Percentiles rank a stretch among this genome's conserved stretches.
Conservation (phyloP, 2,329 filamentous ascomycete genomes). For the Clonostachys chloroleuca region DNA sequence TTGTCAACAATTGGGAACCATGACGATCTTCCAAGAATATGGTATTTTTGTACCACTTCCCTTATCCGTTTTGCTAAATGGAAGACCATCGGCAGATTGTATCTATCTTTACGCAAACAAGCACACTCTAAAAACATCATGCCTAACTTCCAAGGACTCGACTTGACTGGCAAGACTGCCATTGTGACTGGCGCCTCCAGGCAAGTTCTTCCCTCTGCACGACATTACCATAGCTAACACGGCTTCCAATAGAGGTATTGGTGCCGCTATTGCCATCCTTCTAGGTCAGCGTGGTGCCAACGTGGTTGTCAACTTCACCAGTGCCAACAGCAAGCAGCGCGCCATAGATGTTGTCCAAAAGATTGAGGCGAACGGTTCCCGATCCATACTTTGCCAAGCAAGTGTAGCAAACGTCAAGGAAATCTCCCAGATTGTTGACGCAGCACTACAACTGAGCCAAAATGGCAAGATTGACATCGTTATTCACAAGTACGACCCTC, state of each 20-base stretch:
- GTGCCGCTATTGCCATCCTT: slow-evolving; percentile 8
- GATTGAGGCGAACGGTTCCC: slow-evolving; percentile 6
- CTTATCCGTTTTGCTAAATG: too few species aligned
- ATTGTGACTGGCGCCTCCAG: slow-evolving; percentile 13
- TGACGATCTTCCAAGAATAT: too few species aligned
- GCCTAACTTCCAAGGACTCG: background rate
- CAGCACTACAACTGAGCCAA: slow-evolving; percentile 8
- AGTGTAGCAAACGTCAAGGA: slow-evolving; percentile 8
- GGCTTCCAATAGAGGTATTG: slow-evolving; percentile 6
- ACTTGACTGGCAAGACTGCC: slow-evolving; percentile 7
- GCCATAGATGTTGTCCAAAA: slow-evolving; percentile 9
- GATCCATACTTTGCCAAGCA: slow-evolving; percentile 7
- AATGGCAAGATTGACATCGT: slow-evolving; percentile 16
- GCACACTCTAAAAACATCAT: background rate
- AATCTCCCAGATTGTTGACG: slow-evolving; percentile 9
- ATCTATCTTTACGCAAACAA: too few species aligned
- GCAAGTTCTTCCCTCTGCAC: background rate
- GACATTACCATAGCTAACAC: background rate
- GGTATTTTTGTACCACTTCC: too few species aligned
- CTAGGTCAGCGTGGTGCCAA: slow-evolving; percentile 10
- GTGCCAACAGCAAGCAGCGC: slow-evolving; percentile 6
- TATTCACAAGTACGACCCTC: slow-evolving; percentile 11
- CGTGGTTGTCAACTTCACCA: slow-evolving; percentile 11
- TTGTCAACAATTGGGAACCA: too few species aligned
- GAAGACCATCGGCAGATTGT: too few species aligned